Evolutionary conservation across 2,329 filamentous ascomycete species (phyloP), one percentile per base, ranked within the genome.

Genomic region (Aureobasidium pullulans): DNA sequence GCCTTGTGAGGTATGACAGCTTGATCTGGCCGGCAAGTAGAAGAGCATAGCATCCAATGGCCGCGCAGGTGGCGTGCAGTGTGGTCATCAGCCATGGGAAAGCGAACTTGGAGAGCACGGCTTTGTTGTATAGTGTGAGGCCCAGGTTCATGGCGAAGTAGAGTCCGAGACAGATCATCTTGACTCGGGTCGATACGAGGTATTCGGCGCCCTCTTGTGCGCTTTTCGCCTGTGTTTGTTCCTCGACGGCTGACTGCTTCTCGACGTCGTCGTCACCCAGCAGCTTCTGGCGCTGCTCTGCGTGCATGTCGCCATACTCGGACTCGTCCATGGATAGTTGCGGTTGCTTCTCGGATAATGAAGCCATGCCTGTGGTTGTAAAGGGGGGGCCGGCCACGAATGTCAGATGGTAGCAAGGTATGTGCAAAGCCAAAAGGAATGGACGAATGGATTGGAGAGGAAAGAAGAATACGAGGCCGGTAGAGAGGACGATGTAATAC

Each of bases 41-140:
- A 67, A 85, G 77, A 60, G 72, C 66, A 59, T 76, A 79, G 61
- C 81, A 84, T 60, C 83, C 83, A n/a, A 79, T 62, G 23, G 80
- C 79, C 16, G 82, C 81, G 49, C 80, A 81, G n/a, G 77, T 75
- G 11, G 83, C 76, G 66, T 86, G 83, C 16, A 84, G 72, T 54
- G 79, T 79, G 1, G 83, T 85, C 39, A 85, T 71, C 16, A 85
- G 77, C 79, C 82, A 85, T 46, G 83, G 83, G 66, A 82, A 84
- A 47, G 76, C 72, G 64, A 84, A 84, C 79, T 84, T 57, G 40
- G 16, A 42, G 39, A 52, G 70, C 23, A 84, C 79, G 32, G 81
- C 73, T 69, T 84, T 84, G 73, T 84, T 84, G 68, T 83, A 84
- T 23, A 84, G 73, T 7, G 81, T 84, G 58, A 84, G 70, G 60